Base-by-base conservation (phyloP, 257 asterid genomes). In the Solanum boliviense region DNA sequence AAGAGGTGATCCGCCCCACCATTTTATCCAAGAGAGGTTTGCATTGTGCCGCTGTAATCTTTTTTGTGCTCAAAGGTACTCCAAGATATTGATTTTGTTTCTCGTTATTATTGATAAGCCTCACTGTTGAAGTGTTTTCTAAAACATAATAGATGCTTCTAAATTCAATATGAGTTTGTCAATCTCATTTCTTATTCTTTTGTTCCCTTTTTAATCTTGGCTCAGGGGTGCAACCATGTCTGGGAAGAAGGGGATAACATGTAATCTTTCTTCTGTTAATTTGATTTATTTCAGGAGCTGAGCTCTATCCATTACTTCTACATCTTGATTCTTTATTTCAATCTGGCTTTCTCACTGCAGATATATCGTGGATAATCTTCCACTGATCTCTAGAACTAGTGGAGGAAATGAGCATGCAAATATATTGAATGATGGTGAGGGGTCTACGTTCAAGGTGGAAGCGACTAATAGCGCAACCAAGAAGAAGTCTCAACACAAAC, bases 221-320 rank as follows among this genome's bases (percentile, higher is more conserved):
- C 78, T 82, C 94, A 96, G 96, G 99, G 94, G 88, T 91, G 89
- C 85, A 93, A 92, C 92, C 98, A 94, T 94, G 93, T 93, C 23
- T 96, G 98, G 99, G 98, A 94, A 93, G 99, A 96, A 60, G 98
- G 99, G 25, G 98, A 96, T 90, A 95, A 89, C 93, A 94, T 98
- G 99, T 95, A 92, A 87, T 34, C 44, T 88, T 29, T 86, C n/a
- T 13, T 48, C 21, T 48, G 7, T 48, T 15, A 48, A 13, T 20
- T 48, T 48, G 7, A 13, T 48, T 13, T 13, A 6, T 48, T 48
- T 48, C 58, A 44, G 16, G 52, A 44, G 52, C 16, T 44, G 16
- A 72, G 6, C 81, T 72, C 81, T 72, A 34, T 72, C 81, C 46
- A 35, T 35, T 35, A 73, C 82, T 35, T 73, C 5, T 71, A 20